phyloP scores from a whole-genome alignment of 495 filamentous ascomycete genomes.

The Daldinia childiae region DNA sequence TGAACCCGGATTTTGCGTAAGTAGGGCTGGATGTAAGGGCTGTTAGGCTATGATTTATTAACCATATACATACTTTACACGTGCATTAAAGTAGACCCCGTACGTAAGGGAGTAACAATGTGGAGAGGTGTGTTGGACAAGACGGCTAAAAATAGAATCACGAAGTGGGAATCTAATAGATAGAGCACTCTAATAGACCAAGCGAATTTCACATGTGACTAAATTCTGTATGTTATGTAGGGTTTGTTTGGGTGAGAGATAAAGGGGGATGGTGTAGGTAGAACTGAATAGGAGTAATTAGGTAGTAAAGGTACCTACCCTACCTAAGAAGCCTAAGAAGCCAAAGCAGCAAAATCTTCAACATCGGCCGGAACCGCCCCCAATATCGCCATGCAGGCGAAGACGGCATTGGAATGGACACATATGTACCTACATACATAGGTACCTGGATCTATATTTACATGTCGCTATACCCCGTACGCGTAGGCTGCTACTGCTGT shows the following conservation, averaged over 20 bases:
- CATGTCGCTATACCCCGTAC: not conserved
- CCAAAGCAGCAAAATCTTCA: not conserved
- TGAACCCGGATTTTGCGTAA: not conserved
- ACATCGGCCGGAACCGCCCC: not conserved
- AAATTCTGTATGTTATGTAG: not conserved
- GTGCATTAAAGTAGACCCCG: not conserved
- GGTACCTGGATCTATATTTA: not conserved
- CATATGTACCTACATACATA: too few relatives aligned
- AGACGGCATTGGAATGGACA: too few relatives aligned
- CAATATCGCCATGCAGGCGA: not conserved
- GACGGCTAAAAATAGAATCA: conserved; percentile 4
- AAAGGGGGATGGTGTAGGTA: not conserved
- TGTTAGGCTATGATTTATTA: not conserved
- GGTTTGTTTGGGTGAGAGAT: not conserved
- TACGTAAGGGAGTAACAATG: not conserved
- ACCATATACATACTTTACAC: not conserved
- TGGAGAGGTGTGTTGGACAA: not conserved
- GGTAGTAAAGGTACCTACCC: not conserved
- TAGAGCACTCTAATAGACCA: not conserved
- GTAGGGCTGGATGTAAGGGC: not conserved
- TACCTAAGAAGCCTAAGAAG: not conserved
- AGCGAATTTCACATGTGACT: not conserved
- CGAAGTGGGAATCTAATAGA: not conserved
- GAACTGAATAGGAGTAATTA: not conserved
- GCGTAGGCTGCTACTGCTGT: not conserved